Base-by-base conservation (phyloP, 352 stramenopile genomes). In the Phytophthora fragariae region DNA sequence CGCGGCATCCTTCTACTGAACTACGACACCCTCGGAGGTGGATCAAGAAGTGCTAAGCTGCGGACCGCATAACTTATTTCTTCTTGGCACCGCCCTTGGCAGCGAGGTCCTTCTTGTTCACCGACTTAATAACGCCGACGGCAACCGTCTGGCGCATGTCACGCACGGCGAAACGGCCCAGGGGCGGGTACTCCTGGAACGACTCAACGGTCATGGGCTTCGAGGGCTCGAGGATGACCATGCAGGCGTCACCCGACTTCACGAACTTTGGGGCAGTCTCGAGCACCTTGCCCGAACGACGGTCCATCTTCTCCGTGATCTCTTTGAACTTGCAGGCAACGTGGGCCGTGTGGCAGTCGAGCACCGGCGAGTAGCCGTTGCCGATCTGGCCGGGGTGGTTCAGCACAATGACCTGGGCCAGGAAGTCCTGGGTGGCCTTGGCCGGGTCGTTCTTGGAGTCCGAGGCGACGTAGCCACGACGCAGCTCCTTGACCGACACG, bases 311-410 rank as follows among this genome's bases (percentile, higher is more conserved):
- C 76, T 98, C 83, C 61, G 91, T 95, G 76, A 99, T 98, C 63
- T 89, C 74, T 64, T 85, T 87, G 80, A 99, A 98, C 76, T 92
- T 96, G 86, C 97, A 99, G 19, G 97, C 92, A 76, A 99, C 94
- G 79, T 99, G 97, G 8, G 95, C 90, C 33, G 98, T 99, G 89
- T 99, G 98, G 84, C 97, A 99, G 86, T 99, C 96, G 19, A 99
- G 80, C 31, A 99, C 91, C 4, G 97, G 97, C 46, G 83, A 92
- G 88, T 99, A 99, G 33, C 97, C 97, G 56, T 92, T 84, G 44
- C 70, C 68, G 78, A 99, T 99, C 73, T 97, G 84, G 53, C 92
- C 94, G 33, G 95, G 89, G 84, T 99, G 94, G 81, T 99, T 98
- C 82, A 99, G 94, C 46, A 99, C 86, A 65, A 99, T 98, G 6